Base-by-base conservation (phyloP, 805 yeast genomes). In the Kockiozyma suomiensis region DNA sequence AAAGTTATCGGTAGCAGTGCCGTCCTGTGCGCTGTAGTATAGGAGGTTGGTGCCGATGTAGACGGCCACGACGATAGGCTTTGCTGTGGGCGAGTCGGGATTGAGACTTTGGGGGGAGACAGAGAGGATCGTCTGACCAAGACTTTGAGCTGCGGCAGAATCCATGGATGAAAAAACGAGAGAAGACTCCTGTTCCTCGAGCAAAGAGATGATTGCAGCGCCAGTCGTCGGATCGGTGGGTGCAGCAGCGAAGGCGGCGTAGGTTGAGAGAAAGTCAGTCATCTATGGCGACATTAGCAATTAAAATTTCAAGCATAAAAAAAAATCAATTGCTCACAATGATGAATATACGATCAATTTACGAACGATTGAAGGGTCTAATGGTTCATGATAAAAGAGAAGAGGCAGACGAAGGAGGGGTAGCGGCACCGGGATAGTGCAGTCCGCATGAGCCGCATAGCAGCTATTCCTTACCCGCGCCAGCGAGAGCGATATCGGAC, bases 11-110 rank as follows among this genome's bases (percentile, higher is more conserved):
- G 55, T 41, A 10, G 57, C 48, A 13, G 62, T 63, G 17, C 64
- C 64, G 30, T 61, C 66, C 40, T 61, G 65, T n/a, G 58, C 65
- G 25, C 15, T 17, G 50, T 59, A 56, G 56, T 41, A 62, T 8
- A 62, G 30, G 17, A 52, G 54, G 41, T 56, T 49, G 28, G 62
- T 50, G 53, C 59, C 59, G 49, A 63, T 46, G 17, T 40, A 40
- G 43, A 63, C 43, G 13, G 60, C 45, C 37, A 61, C 64, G 12
- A 63, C 66, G 45, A 63, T 41, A 17, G 65, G 56, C 5, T 38
- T 40, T 13, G 52, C 56, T 17, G 51, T 23, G 19, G 57, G 46
- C 10, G 45, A 50, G 10, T 49, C 53, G 2, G 58, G 55, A 7
- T 33, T 45, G 25, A 41, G 38, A 8, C 55, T 61, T 41, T 30